Evolutionary conservation across 1,284 basidiomycete genomes (phyloP), one percentile per base, ranked within the genome.

Genomic region (Heterobasidion occidentale): DNA sequence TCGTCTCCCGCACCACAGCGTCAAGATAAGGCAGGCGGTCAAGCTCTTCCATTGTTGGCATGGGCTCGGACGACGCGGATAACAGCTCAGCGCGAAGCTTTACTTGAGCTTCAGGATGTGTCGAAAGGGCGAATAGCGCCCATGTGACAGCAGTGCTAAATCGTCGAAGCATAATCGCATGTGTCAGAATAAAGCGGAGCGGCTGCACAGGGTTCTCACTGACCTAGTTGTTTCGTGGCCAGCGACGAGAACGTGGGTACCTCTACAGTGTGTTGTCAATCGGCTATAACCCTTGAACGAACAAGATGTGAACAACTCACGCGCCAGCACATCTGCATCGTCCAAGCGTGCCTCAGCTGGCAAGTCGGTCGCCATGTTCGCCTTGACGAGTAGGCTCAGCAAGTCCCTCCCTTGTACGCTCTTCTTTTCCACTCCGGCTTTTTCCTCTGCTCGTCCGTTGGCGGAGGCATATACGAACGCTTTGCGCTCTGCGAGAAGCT

Each of bases 191-290:
- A 42, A 42, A 42, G 12, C 12, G 38, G 5, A 12, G 38, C 12
- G 12, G 38, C 38, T 12, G 3, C 3, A 6, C 11, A 42, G 3
- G 38, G 38, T 12, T n/a, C 12, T 9, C 36, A 36, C 62, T 4
- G 63, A 78, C 78, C 83, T 86, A 1, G 74, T 73, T 0, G 92
- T 93, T 65, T 93, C 90, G 67, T 92, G 88, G 0, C 91, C 91
- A 3, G 84, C 83, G 3, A 81, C 71, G 2, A 88, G 65, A 67
- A 84, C 0, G 81, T 83, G 0, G 81, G 77, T 3, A 84, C 71
- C 71, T 83, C 80, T 82, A 60, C 20, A 38, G 35, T 27, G 33
- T 35, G 38, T 36, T 0, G 9, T 14, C 7, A 11, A 8, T 12
- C 33, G n/a, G 27, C 27, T 20, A 20, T 51, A 0, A 49, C 46